Base-by-base conservation (phyloP, 1,284 basidiomycete genomes). In the Cutaneotrichosporon mucoides region DNA sequence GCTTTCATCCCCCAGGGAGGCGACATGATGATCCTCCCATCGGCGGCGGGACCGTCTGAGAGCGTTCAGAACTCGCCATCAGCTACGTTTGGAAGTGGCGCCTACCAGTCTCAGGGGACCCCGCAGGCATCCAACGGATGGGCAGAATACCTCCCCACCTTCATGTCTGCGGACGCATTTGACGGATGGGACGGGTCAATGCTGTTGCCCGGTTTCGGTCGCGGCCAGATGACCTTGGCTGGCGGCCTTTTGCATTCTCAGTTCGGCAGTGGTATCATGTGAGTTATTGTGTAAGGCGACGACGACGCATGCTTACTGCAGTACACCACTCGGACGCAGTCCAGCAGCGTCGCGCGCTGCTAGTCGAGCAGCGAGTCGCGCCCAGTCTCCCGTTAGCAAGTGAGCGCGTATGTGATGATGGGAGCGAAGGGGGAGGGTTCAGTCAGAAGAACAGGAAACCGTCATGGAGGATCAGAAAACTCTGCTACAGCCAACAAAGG, bases 261-360 rank as follows among this genome's bases (percentile, higher is more conserved):
- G 64, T 76, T 72, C 60, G 76, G 76, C 5, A 77, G 75, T 57
- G 77, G 77, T 7, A 75, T 79, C 62, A 78, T 79, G 75, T 78
- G 66, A 75, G 76, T 70, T 52, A 54, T 13, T 5, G 13, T 36
- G 4, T 24, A 5, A 12, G n/a, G n/a, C n/a, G n/a, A 24, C 24
- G 24, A 24, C 24, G 24, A 24, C 2, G 24, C 2, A 24, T 24
- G 41, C 58, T 59, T 38, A 60, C 55, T 10, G 12, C 51, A 75
- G 72, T 43, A 76, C 75, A 34, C 73, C 75, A n/a, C 46, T 65
- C 0, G 64, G 61, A 1, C 60, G 64, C 16, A 65, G 64, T 38
- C 64, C 64, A 1, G 64, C 61, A 11, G 61, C 61, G 42, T 60
- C 57, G 41, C 60, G 63, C 6, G 60, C 60, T 4, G 50, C 50